Conservation (phyloP, 1,139 yeast species). For the Debaryomyces robertsiae region DNA sequence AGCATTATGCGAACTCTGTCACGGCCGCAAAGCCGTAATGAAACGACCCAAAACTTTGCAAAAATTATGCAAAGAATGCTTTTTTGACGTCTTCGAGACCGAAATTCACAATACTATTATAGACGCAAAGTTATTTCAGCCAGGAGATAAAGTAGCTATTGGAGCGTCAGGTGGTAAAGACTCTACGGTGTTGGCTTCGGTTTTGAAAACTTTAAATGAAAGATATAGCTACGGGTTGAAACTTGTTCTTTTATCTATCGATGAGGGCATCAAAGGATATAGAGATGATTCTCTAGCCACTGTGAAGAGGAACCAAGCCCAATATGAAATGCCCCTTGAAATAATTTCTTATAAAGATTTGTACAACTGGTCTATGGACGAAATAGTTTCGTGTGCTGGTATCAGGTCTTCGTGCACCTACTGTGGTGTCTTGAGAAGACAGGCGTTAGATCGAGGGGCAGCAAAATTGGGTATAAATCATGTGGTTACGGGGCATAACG, state of each 20-base stretch:
- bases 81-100: slow-evolving; percentile 87
- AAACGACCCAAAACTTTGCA: slow-evolving; percentile 91
- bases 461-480: slow-evolving; percentile 83
- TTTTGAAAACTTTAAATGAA: slow-evolving; percentile 84
- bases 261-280: slow-evolving; percentile 97
- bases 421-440: slow-evolving; percentile 96
- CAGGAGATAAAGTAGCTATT: slow-evolving; percentile 89
- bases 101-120: slow-evolving; percentile 91
- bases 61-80: slow-evolving; percentile 90
- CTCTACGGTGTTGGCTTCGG: slow-evolving; percentile 90
- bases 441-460: slow-evolving; percentile 96
- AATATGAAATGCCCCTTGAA: slow-evolving; percentile 85
- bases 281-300: slow-evolving; percentile 97
- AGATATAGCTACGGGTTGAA: slow-evolving; percentile 84
- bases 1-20: slow-evolving; percentile 81
- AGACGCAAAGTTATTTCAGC: slow-evolving; percentile 65
- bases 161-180: slow-evolving; percentile 99
- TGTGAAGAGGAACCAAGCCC: slow-evolving; percentile 87
- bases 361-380: slow-evolving; percentile 98
- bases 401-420: slow-evolving; percentile 94
- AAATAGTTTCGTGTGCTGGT: slow-evolving; percentile 93
- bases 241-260: slow-evolving; percentile 81
- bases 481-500: slow-evolving; percentile 98
- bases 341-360: slow-evolving; percentile 88
- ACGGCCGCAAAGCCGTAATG: slow-evolving; percentile 79